A percentile compares a stretch with the other conserved stretches of the same genome.
phyloP scores from a whole-genome alignment of 2,329 filamentous ascomycete genomes.

The Ascosphaera acerosa region DNA sequence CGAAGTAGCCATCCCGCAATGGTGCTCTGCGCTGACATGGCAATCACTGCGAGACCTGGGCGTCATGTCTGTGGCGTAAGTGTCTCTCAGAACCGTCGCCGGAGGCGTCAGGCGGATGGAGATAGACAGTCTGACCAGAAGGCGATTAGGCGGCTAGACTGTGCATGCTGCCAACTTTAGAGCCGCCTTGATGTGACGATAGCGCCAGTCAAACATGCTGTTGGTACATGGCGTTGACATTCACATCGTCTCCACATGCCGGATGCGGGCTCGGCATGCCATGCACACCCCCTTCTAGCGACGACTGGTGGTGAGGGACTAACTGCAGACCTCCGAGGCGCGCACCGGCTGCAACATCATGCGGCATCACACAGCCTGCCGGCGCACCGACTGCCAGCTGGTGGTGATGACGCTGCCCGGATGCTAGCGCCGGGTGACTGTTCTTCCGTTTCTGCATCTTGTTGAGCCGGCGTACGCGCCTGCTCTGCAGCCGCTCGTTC shows the following conservation, averaged over 20 bases:
- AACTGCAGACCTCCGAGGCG: conserved; percentile 25
- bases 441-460: conserved; percentile 76
- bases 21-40: too few species aligned
- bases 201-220: too few species aligned
- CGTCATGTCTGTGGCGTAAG: too few species aligned
- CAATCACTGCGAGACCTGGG: too few species aligned
- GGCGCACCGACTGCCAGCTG: conserved; percentile 32
- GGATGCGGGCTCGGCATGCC: background rate
- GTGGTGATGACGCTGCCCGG: conserved; percentile 22
- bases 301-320: conserved; percentile 42
- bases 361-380: background rate
- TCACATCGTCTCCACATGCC: background rate
- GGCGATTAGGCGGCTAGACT: too few species aligned
- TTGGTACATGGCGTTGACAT: conserved; percentile 94
- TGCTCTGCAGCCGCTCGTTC: conserved; percentile 70
- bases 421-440: background rate
- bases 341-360: background rate
- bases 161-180: too few species aligned
- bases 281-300: conserved; percentile 40
- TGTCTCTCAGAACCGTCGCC: too few species aligned
- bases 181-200: too few species aligned
- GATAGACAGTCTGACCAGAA: too few species aligned
- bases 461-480: conserved; percentile 79
- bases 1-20: too few species aligned
- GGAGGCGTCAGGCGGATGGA: too few species aligned